Evolutionary conservation across 2,329 filamentous ascomycete genomes (phyloP).

Genomic region (Aspergillus sojae): DNA sequence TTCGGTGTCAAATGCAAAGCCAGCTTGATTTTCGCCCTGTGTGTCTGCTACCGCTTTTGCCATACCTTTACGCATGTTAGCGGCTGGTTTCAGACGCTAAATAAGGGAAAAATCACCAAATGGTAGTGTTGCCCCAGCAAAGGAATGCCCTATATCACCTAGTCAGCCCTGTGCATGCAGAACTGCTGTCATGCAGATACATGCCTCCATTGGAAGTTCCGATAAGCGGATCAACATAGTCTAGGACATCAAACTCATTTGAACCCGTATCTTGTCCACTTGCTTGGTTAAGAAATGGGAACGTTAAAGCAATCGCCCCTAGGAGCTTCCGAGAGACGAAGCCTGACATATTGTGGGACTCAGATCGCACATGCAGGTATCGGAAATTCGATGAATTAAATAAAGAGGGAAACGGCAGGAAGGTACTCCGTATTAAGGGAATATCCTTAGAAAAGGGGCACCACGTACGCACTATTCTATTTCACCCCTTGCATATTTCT

Average conservation of each 20-base stretch:
- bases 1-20: constrained; percentile 56
- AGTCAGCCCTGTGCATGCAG: background rate
- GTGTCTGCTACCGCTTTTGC: constrained; percentile 61
- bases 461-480: background rate
- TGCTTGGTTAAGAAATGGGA: background rate
- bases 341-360: background rate
- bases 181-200: background rate
- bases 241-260: constrained; percentile 36
- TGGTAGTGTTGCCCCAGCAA: constrained; percentile 58
- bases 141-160: constrained; percentile 53
- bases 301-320: background rate
- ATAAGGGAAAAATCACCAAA: constrained; percentile 43
- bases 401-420: background rate
- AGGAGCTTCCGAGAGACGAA: too few relatives aligned
- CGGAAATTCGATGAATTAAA: background rate
- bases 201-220: constrained; percentile 55
- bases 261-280: background rate
- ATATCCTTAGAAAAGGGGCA: background rate
- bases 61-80: constrained; percentile 43
- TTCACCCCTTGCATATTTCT: background rate
- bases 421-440: background rate
- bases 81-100: background rate
- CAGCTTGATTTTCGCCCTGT: constrained; percentile 57
- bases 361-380: background rate
- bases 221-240: constrained; percentile 56